Evolutionary conservation across 2,329 filamentous ascomycete species (phyloP), one percentile per base, ranked within the genome.

Genomic region (Colletotrichum navitas): DNA sequence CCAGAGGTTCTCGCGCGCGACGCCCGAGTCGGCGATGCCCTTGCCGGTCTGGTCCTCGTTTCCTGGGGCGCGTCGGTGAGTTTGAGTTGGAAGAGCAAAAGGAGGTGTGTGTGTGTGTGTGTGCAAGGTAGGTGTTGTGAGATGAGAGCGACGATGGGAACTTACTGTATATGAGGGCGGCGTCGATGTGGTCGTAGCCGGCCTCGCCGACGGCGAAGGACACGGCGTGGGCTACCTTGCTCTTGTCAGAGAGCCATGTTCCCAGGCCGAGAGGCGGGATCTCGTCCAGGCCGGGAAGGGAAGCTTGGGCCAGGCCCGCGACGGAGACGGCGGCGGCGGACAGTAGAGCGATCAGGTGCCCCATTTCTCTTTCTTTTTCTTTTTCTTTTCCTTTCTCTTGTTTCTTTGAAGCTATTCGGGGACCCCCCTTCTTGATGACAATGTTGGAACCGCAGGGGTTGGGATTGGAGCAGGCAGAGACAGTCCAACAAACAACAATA

Each of bases 171-270:
- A 88, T 88, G 71, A 89, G 75, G 26, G 80, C 80, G 1, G 87
- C 89, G 77, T 87, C 86, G 73, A 90, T 88, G 76, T 89, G 87
- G 26, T 87, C 83, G 78, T 90, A 90, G 49, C 88, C 88, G 55
- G 39, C 69, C 54, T 72, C 65, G 36, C 69, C 65, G 11, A 72
- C 51, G n/a, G 91, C 90, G 72, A 86, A 84, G 55, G 84, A 81
- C 32, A 92, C 90, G 29, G 90, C 90, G 1, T 81, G 80, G 62
- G 86, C 83, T 64, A 92, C 89, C 77, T 90, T 83, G 61, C 88
- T 89, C 0, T 88, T 84, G 3, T 83, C 83, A 10, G 89, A 86
- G 80, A 92, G 88, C 90, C 90, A 92, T 71, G 90, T 92, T 75
- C 90, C 89, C 7, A 72, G 29, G 2, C 69, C 69, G 2, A 72